Evolutionary conservation across 2,329 filamentous ascomycete species (phyloP).

Genomic region (Alternaria viburni): DNA sequence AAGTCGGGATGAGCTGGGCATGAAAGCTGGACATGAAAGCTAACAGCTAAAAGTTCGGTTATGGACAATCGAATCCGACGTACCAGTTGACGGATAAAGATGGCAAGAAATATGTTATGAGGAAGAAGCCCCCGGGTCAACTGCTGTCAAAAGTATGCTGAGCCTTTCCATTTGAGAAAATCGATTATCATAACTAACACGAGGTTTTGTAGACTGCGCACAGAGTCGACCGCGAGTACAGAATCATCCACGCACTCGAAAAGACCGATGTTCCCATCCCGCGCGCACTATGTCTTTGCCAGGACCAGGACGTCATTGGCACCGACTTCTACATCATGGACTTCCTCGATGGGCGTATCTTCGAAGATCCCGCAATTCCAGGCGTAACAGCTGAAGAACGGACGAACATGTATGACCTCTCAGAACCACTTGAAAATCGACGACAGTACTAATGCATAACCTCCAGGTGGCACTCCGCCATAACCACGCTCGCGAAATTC

Average conservation of each 20-base stretch:
- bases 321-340: conserved; percentile 98
- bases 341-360: conserved; percentile 91
- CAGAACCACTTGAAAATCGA: not conserved
- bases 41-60: conserved; percentile 74
- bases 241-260: conserved; percentile 83
- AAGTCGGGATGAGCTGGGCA: not conserved
- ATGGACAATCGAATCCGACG: conserved; percentile 96
- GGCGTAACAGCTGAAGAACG: conserved; percentile 72
- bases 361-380: conserved; percentile 85
- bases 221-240: conserved; percentile 94
- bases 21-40: not conserved
- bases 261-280: conserved; percentile 85
- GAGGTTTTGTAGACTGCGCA: conserved; percentile 73
- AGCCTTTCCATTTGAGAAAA: not conserved
- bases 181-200: not conserved
- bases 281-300: conserved; percentile 81
- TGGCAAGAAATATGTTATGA: conserved; percentile 80
- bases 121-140: conserved; percentile 97
- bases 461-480: conserved; percentile 77
- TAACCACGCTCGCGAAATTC: conserved; percentile 82
- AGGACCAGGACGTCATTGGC: conserved; percentile 79
- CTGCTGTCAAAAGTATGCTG: conserved; percentile 68
- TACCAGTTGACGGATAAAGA: conserved; percentile 83
- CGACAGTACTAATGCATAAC: not conserved
- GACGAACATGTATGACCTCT: conserved; percentile 64